These are phyloP conservation scores for Ogataea chonburiensis DNA, from an alignment of 805 yeast species.

Conservation along the genomic window DNA sequence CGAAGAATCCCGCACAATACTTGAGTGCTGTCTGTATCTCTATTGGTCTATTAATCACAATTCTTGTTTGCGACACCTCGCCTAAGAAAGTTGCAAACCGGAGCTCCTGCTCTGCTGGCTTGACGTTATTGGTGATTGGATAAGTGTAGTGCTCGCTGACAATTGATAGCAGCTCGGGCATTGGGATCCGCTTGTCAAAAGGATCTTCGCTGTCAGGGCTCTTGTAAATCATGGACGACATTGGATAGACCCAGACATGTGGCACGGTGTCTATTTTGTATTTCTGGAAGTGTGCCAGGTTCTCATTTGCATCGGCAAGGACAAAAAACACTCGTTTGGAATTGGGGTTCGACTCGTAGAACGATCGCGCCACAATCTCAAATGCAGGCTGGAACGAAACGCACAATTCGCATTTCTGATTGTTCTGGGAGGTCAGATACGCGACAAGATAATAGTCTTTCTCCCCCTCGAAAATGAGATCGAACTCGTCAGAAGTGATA, in stretches of 20 bases:
- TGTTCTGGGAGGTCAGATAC: conserved; percentile 43
- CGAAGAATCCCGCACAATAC: conserved; percentile 47
- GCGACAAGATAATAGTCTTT: conserved; percentile 52
- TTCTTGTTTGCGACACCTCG: conserved; percentile 41
- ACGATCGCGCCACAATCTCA: conserved; percentile 42
- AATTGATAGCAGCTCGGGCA: conserved; percentile 18
- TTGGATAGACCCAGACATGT: conserved; percentile 63
- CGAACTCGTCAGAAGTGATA: conserved; percentile 42
- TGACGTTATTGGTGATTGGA: conserved; percentile 26
- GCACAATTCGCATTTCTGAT: conserved; percentile 51
- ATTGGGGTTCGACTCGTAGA: conserved; percentile 43
- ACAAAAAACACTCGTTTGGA: conserved; percentile 44
- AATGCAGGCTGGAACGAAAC: conserved; percentile 41
- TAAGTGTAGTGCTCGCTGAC: conserved; percentile 30
- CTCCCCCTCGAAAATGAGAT: conserved; percentile 42
- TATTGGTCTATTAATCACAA: conserved; percentile 43
- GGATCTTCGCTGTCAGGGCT: conserved; percentile 36
- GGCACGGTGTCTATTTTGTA: conserved; percentile 55
- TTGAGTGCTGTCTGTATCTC: conserved; percentile 41
- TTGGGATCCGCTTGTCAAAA: conserved; percentile 16
- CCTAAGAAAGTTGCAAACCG: conserved; percentile 56
- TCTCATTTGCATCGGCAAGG: conserved; percentile 49
- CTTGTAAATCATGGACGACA: conserved; percentile 16
- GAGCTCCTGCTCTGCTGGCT: conserved; percentile 37
- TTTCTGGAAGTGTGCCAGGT: conserved; percentile 40